A percentile compares a stretch with the other conserved stretches of the same genome.
Evolutionary conservation across 805 yeast species (phyloP).

Genomic region (Yamadazyma laniorum): DNA sequence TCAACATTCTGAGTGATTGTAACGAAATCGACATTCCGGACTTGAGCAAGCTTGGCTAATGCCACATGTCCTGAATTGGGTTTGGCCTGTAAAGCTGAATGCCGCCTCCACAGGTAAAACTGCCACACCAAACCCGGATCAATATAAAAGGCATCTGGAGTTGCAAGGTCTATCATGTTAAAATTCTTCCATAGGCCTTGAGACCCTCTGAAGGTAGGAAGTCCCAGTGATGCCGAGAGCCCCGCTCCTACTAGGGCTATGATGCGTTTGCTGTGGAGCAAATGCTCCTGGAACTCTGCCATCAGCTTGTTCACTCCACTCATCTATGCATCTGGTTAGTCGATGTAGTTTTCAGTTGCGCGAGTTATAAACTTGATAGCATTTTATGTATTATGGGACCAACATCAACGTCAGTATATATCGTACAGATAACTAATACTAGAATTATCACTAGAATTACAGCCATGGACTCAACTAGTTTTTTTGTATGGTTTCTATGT

Average conservation of each 20-base stretch:
- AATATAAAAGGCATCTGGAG: constrained; percentile 82
- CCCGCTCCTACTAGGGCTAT: constrained; percentile 82
- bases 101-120: constrained; percentile 71
- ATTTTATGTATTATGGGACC: no score
- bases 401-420: background rate
- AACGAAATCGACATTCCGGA: constrained; percentile 38
- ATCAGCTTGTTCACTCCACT: constrained; percentile 17
- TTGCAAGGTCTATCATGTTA: constrained; percentile 80
- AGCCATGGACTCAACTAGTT: no score
- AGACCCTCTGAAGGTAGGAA: constrained; percentile 69
- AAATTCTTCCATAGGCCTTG: constrained; percentile 77
- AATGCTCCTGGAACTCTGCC: constrained; percentile 50
- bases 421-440: background rate
- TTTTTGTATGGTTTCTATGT: no score
- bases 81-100: constrained; percentile 57
- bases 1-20: constrained; percentile 86
- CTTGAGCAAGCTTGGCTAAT: constrained; percentile 57
- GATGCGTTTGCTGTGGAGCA: constrained; percentile 45
- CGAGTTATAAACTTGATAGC: no score
- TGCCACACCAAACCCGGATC: constrained; percentile 93
- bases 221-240: constrained; percentile 71
- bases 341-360: no score
- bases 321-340: no score
- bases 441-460: no score
- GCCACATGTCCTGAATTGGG: constrained; percentile 79